phyloP scores from a whole-genome alignment of 2,329 filamentous ascomycete species.

The Sporothrix phasma region DNA sequence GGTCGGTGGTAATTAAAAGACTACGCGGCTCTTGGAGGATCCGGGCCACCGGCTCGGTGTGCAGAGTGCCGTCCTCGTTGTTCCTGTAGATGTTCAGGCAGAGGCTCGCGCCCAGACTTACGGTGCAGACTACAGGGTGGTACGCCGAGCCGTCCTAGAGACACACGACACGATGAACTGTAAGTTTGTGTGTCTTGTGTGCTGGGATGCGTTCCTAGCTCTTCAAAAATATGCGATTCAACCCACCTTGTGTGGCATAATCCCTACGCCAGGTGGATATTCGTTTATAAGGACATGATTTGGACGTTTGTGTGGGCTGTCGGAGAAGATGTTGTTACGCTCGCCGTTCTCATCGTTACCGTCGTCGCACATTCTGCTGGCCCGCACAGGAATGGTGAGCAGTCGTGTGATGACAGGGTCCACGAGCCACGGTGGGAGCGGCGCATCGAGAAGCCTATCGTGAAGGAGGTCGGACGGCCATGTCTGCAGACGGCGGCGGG shows the following conservation, averaged over 20 bases:
- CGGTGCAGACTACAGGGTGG: slow-evolving; percentile 77
- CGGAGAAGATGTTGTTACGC: slow-evolving; percentile 39
- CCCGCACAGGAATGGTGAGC: slow-evolving; percentile 36
- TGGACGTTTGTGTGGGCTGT: slow-evolving; percentile 63
- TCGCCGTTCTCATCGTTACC: slow-evolving; percentile 19
- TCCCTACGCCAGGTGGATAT: slow-evolving; percentile 79
- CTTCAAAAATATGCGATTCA: neutral
- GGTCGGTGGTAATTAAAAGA: slow-evolving; percentile 59
- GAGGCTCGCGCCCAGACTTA: slow-evolving; percentile 69
- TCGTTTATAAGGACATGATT: slow-evolving; percentile 95
- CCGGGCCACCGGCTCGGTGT: slow-evolving; percentile 39
- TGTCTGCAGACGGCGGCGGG: slow-evolving; percentile 82
- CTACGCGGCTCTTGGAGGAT: slow-evolving; percentile 79
- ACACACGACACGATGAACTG: neutral
- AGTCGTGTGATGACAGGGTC: slow-evolving; percentile 57
- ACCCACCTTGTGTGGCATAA: slow-evolving; percentile 75
- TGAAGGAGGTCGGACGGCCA: slow-evolving; percentile 77
- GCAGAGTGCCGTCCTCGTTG: slow-evolving; percentile 49
- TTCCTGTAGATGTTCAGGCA: slow-evolving; percentile 68
- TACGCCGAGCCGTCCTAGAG: slow-evolving; percentile 69
- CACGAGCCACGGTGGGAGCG: slow-evolving; percentile 66
- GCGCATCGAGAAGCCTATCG: slow-evolving; percentile 63
- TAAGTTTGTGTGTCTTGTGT: neutral
- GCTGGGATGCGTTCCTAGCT: neutral
- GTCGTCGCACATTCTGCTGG: neutral